Conservation (phyloP, 2,329 filamentous ascomycete species). For the Apiospora koreana region DNA sequence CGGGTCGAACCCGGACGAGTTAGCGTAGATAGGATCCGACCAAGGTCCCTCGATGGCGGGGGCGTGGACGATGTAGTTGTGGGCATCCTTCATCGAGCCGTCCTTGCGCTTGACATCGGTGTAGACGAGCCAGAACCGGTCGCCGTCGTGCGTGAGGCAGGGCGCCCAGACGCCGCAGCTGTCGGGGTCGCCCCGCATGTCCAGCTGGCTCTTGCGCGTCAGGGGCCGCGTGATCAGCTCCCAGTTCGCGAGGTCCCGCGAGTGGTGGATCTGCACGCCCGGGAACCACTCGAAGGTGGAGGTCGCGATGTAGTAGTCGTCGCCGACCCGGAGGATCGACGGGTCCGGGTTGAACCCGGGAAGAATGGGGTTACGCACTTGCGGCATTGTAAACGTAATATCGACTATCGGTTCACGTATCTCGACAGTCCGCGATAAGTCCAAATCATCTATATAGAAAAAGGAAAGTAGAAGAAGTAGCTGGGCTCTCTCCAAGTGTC, state of each 20-base stretch:
- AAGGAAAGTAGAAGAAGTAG: neutral
- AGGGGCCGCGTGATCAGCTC: slow-evolving; percentile 47
- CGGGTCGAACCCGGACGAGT: slow-evolving; percentile 65
- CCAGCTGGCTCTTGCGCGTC: slow-evolving; percentile 50
- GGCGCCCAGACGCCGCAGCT: slow-evolving; percentile 66
- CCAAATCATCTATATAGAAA: neutral
- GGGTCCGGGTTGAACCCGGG: slow-evolving; percentile 59
- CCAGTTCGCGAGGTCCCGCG: slow-evolving; percentile 55
- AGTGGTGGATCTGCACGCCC: slow-evolving; percentile 57
- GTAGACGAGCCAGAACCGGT: slow-evolving; percentile 64
- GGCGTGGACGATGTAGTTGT: slow-evolving; percentile 63
- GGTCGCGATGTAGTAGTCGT: slow-evolving; percentile 57
- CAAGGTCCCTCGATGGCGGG: slow-evolving; percentile 58
- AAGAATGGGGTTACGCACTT: slow-evolving; percentile 54
- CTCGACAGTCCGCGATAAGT: neutral
- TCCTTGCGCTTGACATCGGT: slow-evolving; percentile 69
- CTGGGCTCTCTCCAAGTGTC: neutral
- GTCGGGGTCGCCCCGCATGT: slow-evolving; percentile 61
- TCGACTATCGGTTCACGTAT: neutral
- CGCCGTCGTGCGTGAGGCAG: slow-evolving; percentile 62
- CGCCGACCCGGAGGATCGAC: slow-evolving; percentile 51
- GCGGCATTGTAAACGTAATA: slow-evolving; percentile 40
- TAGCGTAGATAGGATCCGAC: slow-evolving; percentile 61
- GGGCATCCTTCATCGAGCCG: slow-evolving; percentile 64
- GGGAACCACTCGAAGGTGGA: slow-evolving; percentile 59